phyloP scores from a whole-genome alignment of 495 filamentous ascomycete genomes.

The Poronia punctata region DNA sequence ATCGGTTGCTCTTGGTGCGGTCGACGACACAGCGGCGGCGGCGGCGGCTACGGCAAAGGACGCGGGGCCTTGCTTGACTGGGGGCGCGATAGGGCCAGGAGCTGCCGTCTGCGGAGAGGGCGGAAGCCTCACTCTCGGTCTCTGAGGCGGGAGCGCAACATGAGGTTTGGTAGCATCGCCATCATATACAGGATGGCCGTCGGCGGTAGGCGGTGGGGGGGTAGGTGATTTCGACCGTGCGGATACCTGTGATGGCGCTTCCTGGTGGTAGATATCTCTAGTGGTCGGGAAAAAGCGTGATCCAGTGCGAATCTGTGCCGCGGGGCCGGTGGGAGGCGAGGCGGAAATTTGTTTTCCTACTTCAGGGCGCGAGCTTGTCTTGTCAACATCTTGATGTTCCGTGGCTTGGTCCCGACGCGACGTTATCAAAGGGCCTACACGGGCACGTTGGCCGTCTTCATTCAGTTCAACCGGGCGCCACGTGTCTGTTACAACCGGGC shows the following conservation, averaged over 20 bases:
- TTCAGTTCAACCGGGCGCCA: slow-evolving; percentile 8
- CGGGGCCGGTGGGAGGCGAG: slow-evolving; percentile 30
- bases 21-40: slow-evolving; percentile 33
- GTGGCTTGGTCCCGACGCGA: slow-evolving; percentile 1
- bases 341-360: slow-evolving; percentile 26
- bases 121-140: slow-evolving; percentile 66
- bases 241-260: not conserved
- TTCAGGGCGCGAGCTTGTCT: slow-evolving; percentile 18
- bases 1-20: slow-evolving; percentile 3
- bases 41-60: slow-evolving; percentile 54
- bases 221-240: slow-evolving; percentile 46
- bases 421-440: not conserved
- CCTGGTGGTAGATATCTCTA: slow-evolving; percentile 8
- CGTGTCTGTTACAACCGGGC: slow-evolving; percentile 3
- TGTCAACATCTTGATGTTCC: slow-evolving; percentile 7
- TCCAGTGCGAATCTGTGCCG: slow-evolving; percentile 37
- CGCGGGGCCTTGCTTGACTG: slow-evolving; percentile 37
- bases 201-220: slow-evolving; percentile 68
- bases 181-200: slow-evolving; percentile 63
- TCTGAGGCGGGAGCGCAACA: slow-evolving; percentile 60
- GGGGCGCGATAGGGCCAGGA: slow-evolving; percentile 26
- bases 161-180: slow-evolving; percentile 56
- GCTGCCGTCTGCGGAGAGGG: slow-evolving; percentile 37
- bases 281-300: slow-evolving; percentile 64
- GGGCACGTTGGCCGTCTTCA: slow-evolving; percentile 2